These are phyloP conservation scores for Metschnikowia similis DNA, from an alignment of 805 yeast species.

Conservation along the genomic window DNA sequence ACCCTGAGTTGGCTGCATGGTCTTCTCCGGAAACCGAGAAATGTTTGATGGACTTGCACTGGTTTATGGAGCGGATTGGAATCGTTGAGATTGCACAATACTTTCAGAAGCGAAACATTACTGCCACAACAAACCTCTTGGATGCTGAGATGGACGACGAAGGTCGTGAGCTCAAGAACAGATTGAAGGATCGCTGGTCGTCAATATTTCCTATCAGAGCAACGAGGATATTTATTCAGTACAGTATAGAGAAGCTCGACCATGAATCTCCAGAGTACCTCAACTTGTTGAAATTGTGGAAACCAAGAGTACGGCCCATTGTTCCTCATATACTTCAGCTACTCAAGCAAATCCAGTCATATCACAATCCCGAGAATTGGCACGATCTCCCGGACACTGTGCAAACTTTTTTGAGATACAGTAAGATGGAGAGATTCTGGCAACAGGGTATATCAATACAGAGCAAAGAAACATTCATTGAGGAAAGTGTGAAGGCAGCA, in stretches of 20 bases:
- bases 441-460: conserved; percentile 96
- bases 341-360: conserved; percentile 86
- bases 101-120: conserved; percentile 76
- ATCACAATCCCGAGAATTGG: conserved; percentile 94
- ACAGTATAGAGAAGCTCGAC: conserved; percentile 85
- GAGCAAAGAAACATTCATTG: conserved; percentile 88
- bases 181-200: conserved; percentile 86
- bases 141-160: conserved; percentile 85
- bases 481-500: conserved; percentile 91
- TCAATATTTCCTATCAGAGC: conserved; percentile 93
- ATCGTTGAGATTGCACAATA: conserved; percentile 90
- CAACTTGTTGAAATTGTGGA: conserved; percentile 75
- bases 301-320: conserved; percentile 87
- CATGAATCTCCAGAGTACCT: conserved; percentile 74
- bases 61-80: conserved; percentile 98
- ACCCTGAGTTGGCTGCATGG: conserved; percentile 92
- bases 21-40: conserved; percentile 85
- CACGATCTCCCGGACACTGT: conserved; percentile 80
- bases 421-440: conserved; percentile 95
- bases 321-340: conserved; percentile 86
- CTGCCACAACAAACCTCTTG: conserved; percentile 69
- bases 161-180: conserved; percentile 72
- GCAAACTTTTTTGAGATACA: conserved; percentile 83
- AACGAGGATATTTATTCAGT: conserved; percentile 90
- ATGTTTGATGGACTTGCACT: conserved; percentile 83